phyloP scores from a whole-genome alignment of 2,329 filamentous ascomycete genomes.

The Chrysosporium keratinophilum region DNA sequence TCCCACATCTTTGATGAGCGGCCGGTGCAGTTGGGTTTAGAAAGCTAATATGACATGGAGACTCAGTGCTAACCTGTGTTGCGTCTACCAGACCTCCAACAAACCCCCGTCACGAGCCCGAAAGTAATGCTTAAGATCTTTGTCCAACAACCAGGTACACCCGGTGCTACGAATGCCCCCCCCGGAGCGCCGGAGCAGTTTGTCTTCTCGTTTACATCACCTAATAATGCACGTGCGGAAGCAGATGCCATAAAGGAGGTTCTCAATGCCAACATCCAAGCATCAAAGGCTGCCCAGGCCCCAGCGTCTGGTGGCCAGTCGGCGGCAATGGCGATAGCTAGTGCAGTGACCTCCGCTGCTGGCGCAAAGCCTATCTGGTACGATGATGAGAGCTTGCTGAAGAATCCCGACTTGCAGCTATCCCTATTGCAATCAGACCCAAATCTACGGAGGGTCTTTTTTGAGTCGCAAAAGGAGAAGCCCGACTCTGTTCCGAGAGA shows the following conservation, averaged over 20 bases:
- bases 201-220: slow-evolving; percentile 80
- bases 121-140: slow-evolving; percentile 95
- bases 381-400: slow-evolving; percentile 67
- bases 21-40: neutral
- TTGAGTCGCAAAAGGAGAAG: slow-evolving; percentile 72
- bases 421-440: slow-evolving; percentile 75
- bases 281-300: slow-evolving; percentile 42
- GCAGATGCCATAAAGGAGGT: slow-evolving; percentile 76
- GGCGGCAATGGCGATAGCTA: slow-evolving; percentile 67
- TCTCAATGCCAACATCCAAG: slow-evolving; percentile 66
- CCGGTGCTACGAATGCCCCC: slow-evolving; percentile 33
- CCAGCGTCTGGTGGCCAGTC: slow-evolving; percentile 42
- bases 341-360: slow-evolving; percentile 47
- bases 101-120: slow-evolving; percentile 74
- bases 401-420: slow-evolving; percentile 72
- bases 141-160: slow-evolving; percentile 51
- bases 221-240: slow-evolving; percentile 63
- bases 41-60: neutral
- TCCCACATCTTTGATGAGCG: neutral
- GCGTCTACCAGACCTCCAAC: slow-evolving; percentile 63
- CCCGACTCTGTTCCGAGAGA: slow-evolving; percentile 69
- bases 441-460: slow-evolving; percentile 69
- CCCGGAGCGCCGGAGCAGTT: slow-evolving; percentile 50
- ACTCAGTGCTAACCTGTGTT: slow-evolving; percentile 1
- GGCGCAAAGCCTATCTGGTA: slow-evolving; percentile 55